A percentile compares a stretch with the other conserved stretches of the same genome.
phyloP scores from a whole-genome alignment of 176 grass and related monocot genomes.

The Hordeum vulgare region DNA sequence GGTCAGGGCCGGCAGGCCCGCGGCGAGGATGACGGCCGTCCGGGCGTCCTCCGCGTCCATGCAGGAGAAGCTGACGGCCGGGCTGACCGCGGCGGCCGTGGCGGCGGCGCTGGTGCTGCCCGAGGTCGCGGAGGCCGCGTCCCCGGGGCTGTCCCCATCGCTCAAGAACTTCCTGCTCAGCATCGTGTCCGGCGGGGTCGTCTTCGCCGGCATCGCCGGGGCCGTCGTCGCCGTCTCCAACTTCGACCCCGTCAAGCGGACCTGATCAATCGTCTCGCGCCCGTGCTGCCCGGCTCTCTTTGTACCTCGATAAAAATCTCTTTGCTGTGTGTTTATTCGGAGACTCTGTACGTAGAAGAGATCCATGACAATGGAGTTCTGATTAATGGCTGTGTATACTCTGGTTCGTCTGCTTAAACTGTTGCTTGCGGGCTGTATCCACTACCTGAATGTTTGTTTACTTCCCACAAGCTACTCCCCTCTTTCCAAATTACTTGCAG shows the following conservation, averaged over 20 bases:
- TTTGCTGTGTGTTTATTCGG: neutral
- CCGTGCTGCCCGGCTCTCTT: neutral
- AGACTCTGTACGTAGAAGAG: conserved; percentile 14
- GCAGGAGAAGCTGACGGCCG: conserved; percentile 42
- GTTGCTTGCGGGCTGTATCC: neutral
- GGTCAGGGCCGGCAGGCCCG: conserved; percentile 14
- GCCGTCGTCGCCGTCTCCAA: conserved; percentile 67
- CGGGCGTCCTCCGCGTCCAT: conserved; percentile 37
- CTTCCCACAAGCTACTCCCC: no score
- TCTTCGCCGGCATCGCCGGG: conserved; percentile 38
- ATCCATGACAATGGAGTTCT: conserved; percentile 13
- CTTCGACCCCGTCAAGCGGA: conserved; percentile 67
- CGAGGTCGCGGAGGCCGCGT: conserved; percentile 48
- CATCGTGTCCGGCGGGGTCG: conserved; percentile 62
- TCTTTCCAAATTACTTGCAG: no score
- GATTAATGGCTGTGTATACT: conserved; percentile 12
- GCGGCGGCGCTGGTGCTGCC: conserved; percentile 41
- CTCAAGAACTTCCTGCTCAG: conserved; percentile 74
- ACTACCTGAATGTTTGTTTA: neutral
- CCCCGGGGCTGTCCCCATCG: conserved; percentile 37
- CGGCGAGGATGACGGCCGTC: conserved; percentile 25
- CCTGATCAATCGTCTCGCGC: neutral
- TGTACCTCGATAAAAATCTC: conserved; percentile 2
- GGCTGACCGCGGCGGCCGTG: conserved; percentile 40
- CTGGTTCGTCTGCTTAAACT: neutral